These are phyloP conservation scores for Aureobasidium leucospermi DNA, from an alignment of 2,329 filamentous ascomycete genomes.

Conservation along the genomic window DNA sequence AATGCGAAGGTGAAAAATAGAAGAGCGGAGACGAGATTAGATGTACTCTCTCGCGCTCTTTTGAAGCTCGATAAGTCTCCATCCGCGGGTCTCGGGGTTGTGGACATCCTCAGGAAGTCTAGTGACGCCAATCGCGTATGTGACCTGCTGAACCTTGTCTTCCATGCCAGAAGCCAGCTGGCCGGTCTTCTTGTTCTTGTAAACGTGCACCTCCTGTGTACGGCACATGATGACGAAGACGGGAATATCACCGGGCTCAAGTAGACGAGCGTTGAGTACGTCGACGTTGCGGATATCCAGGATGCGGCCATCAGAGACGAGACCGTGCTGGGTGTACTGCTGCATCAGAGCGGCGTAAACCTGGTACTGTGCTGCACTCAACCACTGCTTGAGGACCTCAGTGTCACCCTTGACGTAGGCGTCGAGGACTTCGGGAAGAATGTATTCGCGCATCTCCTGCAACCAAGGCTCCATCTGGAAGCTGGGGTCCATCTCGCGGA, in stretches of 20 bases:
- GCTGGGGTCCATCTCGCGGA: conserved; percentile 86
- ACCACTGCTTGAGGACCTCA: conserved; percentile 86
- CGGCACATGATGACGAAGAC: conserved; percentile 96
- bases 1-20: neutral
- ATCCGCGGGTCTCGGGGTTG: conserved; percentile 93
- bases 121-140: conserved; percentile 95
- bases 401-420: conserved; percentile 96
- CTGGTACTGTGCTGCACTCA: conserved; percentile 90
- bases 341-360: conserved; percentile 96
- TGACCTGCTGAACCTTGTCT: conserved; percentile 96
- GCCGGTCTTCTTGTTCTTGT: conserved; percentile 82
- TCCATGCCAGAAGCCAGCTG: conserved; percentile 95
- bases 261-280: conserved; percentile 69
- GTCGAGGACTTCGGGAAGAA: conserved; percentile 91
- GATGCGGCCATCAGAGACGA: conserved; percentile 91
- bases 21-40: conserved; percentile 34
- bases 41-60: conserved; percentile 93
- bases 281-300: conserved; percentile 94
- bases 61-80: conserved; percentile 96
- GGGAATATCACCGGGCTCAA: conserved; percentile 80
- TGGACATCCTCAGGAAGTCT: conserved; percentile 89
- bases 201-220: conserved; percentile 96
- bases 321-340: conserved; percentile 86
- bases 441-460: conserved; percentile 93
- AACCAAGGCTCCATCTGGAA: conserved; percentile 96